Evolutionary conservation across 2,329 filamentous ascomycete species (phyloP).

Genomic region (Xylariales sp.): DNA sequence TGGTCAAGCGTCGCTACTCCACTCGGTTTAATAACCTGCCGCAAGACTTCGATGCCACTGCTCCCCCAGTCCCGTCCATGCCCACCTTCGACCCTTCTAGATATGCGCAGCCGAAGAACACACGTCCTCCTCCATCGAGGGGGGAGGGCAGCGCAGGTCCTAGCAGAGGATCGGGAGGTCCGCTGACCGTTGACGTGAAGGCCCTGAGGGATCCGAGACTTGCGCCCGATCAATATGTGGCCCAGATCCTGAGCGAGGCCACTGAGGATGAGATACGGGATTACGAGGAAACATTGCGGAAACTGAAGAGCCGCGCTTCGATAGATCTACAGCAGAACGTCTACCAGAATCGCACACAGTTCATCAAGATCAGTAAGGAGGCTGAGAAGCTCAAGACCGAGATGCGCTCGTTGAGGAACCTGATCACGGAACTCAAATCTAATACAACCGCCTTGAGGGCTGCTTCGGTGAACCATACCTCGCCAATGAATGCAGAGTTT

Average conservation of each 20-base stretch:
- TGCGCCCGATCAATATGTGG: constrained; percentile 72
- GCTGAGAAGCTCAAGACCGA: constrained; percentile 96
- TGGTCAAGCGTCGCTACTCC: constrained; percentile 93
- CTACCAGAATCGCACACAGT: constrained; percentile 94
- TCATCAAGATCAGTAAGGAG: constrained; percentile 99
- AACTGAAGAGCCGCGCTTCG: constrained; percentile 72
- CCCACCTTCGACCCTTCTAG: constrained; percentile 48
- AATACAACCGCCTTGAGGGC: constrained; percentile 64
- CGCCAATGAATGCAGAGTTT: constrained; percentile 47
- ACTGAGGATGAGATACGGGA: constrained; percentile 81
- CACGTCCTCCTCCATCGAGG: constrained; percentile 49
- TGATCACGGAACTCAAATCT: constrained; percentile 88
- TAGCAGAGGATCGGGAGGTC: constrained; percentile 40
- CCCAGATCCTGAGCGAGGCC: constrained; percentile 72
- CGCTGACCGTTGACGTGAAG: constrained; percentile 69
- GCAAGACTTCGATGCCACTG: constrained; percentile 61
- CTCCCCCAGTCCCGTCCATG: constrained; percentile 67
- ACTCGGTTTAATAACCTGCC: constrained; percentile 81
- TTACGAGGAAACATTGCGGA: constrained; percentile 71
- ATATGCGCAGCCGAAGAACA: constrained; percentile 46
- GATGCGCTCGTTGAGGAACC: constrained; percentile 82
- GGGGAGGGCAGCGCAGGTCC: constrained; percentile 38
- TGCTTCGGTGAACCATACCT: constrained; percentile 49
- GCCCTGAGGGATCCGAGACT: constrained; percentile 76
- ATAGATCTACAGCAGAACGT: constrained; percentile 90